These are phyloP conservation scores for Metschnikowia amazonensis DNA, from an alignment of 805 yeast genomes.

Conservation along the genomic window DNA sequence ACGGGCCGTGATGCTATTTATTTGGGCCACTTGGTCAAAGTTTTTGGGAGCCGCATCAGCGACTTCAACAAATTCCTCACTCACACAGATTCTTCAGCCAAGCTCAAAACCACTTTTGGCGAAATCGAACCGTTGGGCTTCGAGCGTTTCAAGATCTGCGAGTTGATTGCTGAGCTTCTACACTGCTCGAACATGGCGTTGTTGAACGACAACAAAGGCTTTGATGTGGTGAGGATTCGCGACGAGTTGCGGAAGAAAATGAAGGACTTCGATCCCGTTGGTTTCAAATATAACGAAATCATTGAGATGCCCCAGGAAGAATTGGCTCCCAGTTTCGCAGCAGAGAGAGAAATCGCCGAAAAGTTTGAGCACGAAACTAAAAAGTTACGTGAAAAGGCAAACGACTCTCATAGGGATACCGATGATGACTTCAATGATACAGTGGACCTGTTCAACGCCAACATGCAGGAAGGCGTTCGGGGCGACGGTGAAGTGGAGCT, in stretches of 20 bases:
- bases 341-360: conserved; percentile 17
- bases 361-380: conserved; percentile 16
- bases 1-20: conserved; percentile 47
- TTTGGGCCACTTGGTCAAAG: conserved; percentile 40
- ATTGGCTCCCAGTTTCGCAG: conserved; percentile 16
- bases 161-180: conserved; percentile 43
- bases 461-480: conserved; percentile 23
- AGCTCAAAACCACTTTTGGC: conserved; percentile 25
- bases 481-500: conserved; percentile 21
- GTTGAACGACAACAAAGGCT: conserved; percentile 43
- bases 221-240: conserved; percentile 36
- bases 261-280: conserved; percentile 42
- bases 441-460: conserved; percentile 35
- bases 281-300: conserved; percentile 44
- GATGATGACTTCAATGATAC: conserved; percentile 27
- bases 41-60: conserved; percentile 36
- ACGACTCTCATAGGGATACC: conserved; percentile 6
- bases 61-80: conserved; percentile 36
- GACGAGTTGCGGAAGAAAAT: conserved; percentile 37
- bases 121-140: conserved; percentile 41
- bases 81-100: conserved; percentile 19
- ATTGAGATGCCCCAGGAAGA: conserved; percentile 31
- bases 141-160: conserved; percentile 45
- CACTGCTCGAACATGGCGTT: conserved; percentile 48
- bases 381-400: conserved; percentile 9